These are phyloP conservation scores for Lichtheimia hyalospora DNA, from an alignment of 371 early-diverging fungal species.

Conservation along the genomic window DNA sequence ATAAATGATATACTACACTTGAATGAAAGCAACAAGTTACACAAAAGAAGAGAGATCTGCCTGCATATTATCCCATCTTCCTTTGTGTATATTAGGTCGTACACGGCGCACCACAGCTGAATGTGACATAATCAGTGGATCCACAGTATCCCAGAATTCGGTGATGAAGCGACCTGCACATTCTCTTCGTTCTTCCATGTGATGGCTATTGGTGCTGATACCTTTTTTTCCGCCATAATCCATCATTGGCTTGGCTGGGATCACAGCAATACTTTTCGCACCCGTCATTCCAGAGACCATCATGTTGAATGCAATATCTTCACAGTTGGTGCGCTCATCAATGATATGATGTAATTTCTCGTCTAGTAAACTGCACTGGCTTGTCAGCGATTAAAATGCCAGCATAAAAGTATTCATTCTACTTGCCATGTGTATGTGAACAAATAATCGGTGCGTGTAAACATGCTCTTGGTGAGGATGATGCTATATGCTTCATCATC, in stretches of 20 bases:
- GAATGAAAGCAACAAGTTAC: not conserved
- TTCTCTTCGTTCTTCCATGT: slow-evolving; percentile 33
- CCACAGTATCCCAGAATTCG: slow-evolving; percentile 26
- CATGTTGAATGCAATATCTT: slow-evolving; percentile 49
- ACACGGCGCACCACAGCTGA: slow-evolving; percentile 17
- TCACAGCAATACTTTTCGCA: slow-evolving; percentile 24
- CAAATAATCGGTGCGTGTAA: slow-evolving; percentile 42
- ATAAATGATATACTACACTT: too few relatives aligned
- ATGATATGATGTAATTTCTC: slow-evolving; percentile 31
- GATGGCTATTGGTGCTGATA: slow-evolving; percentile 33
- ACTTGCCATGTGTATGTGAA: slow-evolving; percentile 46
- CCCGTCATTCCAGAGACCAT: slow-evolving; percentile 39
- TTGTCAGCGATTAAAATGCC: too few relatives aligned
- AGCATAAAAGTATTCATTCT: not conserved
- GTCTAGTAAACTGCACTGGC: slow-evolving; percentile 29
- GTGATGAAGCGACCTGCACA: slow-evolving; percentile 37
- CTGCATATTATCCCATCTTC: slow-evolving; percentile 21
- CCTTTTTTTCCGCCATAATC: slow-evolving; percentile 39
- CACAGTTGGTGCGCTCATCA: slow-evolving; percentile 42
- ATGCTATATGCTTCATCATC: slow-evolving; percentile 29
- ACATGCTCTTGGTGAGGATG: slow-evolving; percentile 52
- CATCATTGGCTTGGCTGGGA: slow-evolving; percentile 15
- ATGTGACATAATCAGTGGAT: slow-evolving; percentile 26
- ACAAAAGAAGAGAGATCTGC: not conserved
- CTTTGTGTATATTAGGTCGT: slow-evolving; percentile 16